phyloP scores from a whole-genome alignment of 1,284 basidiomycete species.

The Pseudomicrostroma phylloplanum region DNA sequence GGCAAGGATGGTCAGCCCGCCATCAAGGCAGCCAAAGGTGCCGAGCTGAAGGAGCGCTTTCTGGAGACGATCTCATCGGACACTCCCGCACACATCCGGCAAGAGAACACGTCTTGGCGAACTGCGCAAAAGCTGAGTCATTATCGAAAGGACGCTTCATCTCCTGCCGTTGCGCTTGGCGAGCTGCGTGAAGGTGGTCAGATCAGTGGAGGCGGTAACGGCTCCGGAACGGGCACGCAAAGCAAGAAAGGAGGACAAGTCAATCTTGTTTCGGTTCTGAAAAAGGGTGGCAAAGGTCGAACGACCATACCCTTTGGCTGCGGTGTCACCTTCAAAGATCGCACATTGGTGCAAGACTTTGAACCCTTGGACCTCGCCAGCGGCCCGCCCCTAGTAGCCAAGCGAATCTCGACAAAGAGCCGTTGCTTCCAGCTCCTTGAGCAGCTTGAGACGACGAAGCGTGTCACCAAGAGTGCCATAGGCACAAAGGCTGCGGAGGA shows the following conservation, averaged over 20 bases:
- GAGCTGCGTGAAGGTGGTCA: slow-evolving; percentile 1
- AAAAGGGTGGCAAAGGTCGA: slow-evolving; percentile 54
- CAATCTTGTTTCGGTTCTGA: slow-evolving; percentile 52
- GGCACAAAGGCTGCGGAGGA: background rate
- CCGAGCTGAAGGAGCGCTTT: slow-evolving; percentile 53
- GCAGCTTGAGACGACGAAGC: slow-evolving; percentile 49
- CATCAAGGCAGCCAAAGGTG: slow-evolving; percentile 20
- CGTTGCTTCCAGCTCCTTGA: slow-evolving; percentile 52
- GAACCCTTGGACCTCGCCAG: slow-evolving; percentile 55
- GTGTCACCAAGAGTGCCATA: slow-evolving; percentile 7
- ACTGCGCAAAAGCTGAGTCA: slow-evolving; percentile 42
- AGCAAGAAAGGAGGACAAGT: slow-evolving; percentile 21
- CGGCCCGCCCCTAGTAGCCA: slow-evolving; percentile 52
- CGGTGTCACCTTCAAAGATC: slow-evolving; percentile 54
- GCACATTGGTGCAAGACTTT: slow-evolving; percentile 51
- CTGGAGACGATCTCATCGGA: slow-evolving; percentile 54
- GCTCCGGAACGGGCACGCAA: background rate
- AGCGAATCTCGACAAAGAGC: slow-evolving; percentile 49
- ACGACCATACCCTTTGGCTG: slow-evolving; percentile 54
- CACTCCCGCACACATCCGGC: slow-evolving; percentile 38
- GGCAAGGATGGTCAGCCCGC: slow-evolving; percentile 18
- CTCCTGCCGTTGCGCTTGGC: background rate
- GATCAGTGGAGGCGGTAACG: slow-evolving; percentile 7
- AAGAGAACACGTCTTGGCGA: slow-evolving; percentile 41
- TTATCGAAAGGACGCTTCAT: slow-evolving; percentile 13